phyloP scores from a whole-genome alignment of 2,329 filamentous ascomycete species.

The Cytospora piceae region DNA sequence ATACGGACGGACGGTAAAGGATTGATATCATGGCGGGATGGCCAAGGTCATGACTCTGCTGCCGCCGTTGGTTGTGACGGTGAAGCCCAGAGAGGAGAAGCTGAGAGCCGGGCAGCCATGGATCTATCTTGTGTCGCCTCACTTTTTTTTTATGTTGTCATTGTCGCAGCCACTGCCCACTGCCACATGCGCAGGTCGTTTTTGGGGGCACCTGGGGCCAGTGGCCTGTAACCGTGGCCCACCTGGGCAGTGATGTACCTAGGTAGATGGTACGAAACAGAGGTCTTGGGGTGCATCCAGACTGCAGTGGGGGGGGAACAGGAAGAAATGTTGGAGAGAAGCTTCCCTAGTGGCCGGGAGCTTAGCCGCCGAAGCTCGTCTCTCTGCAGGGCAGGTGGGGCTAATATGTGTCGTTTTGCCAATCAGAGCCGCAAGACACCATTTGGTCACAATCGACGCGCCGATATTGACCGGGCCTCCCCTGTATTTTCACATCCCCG shows the following conservation, averaged over 20 bases:
- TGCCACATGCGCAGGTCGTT: not conserved
- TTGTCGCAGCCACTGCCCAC: conserved; percentile 1
- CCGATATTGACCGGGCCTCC: not conserved
- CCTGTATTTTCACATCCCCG: conserved; percentile 2
- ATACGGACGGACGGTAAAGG: not conserved
- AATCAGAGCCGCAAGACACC: not conserved
- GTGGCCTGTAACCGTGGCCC: not conserved
- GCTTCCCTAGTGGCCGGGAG: conserved; percentile 4
- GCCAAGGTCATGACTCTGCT: not conserved
- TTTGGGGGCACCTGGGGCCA: not conserved
- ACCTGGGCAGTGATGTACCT: no score
- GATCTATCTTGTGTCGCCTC: conserved; percentile 9
- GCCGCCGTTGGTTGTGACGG: not conserved
- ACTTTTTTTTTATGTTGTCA: not conserved
- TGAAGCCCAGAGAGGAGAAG: not conserved
- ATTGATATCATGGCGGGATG: not conserved
- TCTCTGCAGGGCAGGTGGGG: not conserved
- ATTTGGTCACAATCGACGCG: conserved; percentile 1
- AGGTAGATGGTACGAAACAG: not conserved
- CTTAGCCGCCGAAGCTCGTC: conserved; percentile 5
- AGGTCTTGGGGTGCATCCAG: not conserved
- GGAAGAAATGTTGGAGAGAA: not conserved
- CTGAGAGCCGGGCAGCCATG: not conserved
- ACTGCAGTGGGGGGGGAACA: not conserved
- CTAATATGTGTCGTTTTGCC: not conserved